These are phyloP conservation scores for Elsinoe australis DNA, from an alignment of 2,329 filamentous ascomycete genomes.

Conservation along the genomic window DNA sequence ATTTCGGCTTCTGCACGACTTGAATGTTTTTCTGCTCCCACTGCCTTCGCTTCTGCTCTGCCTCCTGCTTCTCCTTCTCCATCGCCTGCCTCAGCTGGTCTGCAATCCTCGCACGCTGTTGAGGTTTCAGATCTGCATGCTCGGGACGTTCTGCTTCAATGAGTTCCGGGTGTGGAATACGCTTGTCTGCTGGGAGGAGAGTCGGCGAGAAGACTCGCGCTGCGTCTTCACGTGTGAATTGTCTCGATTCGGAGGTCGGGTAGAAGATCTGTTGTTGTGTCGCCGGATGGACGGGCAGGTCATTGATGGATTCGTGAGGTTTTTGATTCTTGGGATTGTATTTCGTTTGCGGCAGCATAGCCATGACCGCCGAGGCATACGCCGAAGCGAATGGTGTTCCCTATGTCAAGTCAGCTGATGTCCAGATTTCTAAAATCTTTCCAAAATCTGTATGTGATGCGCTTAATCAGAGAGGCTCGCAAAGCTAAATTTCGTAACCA, in stretches of 20 bases:
- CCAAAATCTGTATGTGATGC: not conserved
- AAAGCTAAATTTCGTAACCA: conserved; percentile 79
- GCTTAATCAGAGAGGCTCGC: conserved; percentile 62
- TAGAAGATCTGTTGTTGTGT: conserved; percentile 53
- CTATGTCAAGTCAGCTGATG: conserved; percentile 39
- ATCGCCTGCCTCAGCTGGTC: conserved; percentile 26
- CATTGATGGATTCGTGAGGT: conserved; percentile 55
- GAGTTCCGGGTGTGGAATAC: conserved; percentile 57
- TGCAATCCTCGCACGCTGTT: conserved; percentile 24
- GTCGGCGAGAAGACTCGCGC: conserved; percentile 53
- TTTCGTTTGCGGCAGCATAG: conserved; percentile 69
- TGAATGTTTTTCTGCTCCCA: conserved; percentile 38
- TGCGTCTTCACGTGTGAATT: conserved; percentile 58
- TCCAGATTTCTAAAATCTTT: not conserved
- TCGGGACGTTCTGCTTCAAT: conserved; percentile 43
- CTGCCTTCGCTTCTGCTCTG: conserved; percentile 37
- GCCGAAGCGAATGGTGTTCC: conserved; percentile 66
- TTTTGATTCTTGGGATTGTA: conserved; percentile 31
- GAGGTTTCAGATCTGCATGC: conserved; percentile 31
- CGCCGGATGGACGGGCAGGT: conserved; percentile 52
- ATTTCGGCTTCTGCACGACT: conserved; percentile 43
- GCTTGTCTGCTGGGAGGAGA: conserved; percentile 54
- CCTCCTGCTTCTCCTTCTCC: conserved; percentile 35
- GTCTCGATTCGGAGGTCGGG: conserved; percentile 55
- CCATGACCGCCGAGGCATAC: conserved; percentile 67